phyloP scores from a whole-genome alignment of 2,329 filamentous ascomycete genomes.

The Pseudogymnoascus sp. region DNA sequence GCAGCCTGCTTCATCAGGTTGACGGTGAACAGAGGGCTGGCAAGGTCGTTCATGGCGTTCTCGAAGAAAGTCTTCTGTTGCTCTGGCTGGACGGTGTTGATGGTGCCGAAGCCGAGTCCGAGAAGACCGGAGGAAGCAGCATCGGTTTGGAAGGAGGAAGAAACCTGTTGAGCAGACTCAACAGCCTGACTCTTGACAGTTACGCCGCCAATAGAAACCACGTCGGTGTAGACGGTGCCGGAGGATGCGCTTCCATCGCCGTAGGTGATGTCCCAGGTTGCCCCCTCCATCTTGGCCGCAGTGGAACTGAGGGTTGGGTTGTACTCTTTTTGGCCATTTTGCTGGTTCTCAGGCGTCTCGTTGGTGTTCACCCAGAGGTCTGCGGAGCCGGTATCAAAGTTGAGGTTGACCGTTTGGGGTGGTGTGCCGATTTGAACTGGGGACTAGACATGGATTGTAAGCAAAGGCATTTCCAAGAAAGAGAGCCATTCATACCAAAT shows the following conservation, averaged over 20 bases:
- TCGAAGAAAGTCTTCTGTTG: slow-evolving; percentile 16
- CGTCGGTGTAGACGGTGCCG: slow-evolving; percentile 18
- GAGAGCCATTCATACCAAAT: background rate
- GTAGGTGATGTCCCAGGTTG: slow-evolving; percentile 20
- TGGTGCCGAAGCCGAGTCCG: slow-evolving; percentile 41
- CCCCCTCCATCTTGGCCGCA: slow-evolving; percentile 11
- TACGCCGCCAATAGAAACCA: slow-evolving; percentile 16
- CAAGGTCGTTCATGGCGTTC: slow-evolving; percentile 12
- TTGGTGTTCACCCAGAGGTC: slow-evolving; percentile 24
- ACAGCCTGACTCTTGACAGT: slow-evolving; percentile 16
- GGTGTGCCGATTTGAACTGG: slow-evolving; percentile 18
- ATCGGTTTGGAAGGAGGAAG: slow-evolving; percentile 20
- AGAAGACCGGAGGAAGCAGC: slow-evolving; percentile 44
- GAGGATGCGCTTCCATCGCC: slow-evolving; percentile 26
- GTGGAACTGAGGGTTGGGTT: slow-evolving; percentile 14
- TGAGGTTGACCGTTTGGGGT: slow-evolving; percentile 17
- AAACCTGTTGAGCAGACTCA: slow-evolving; percentile 17
- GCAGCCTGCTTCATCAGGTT: slow-evolving; percentile 36
- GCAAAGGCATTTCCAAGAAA: background rate
- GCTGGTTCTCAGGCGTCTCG: slow-evolving; percentile 14
- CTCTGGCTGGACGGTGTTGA: slow-evolving; percentile 13
- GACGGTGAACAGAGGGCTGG: slow-evolving; percentile 44
- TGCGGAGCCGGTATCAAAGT: slow-evolving; percentile 21
- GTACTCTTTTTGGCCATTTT: slow-evolving; percentile 17
- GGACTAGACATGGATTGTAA: slow-evolving; percentile 7